phyloP scores from a whole-genome alignment of 1,284 basidiomycete species.

The Tilletia caries region DNA sequence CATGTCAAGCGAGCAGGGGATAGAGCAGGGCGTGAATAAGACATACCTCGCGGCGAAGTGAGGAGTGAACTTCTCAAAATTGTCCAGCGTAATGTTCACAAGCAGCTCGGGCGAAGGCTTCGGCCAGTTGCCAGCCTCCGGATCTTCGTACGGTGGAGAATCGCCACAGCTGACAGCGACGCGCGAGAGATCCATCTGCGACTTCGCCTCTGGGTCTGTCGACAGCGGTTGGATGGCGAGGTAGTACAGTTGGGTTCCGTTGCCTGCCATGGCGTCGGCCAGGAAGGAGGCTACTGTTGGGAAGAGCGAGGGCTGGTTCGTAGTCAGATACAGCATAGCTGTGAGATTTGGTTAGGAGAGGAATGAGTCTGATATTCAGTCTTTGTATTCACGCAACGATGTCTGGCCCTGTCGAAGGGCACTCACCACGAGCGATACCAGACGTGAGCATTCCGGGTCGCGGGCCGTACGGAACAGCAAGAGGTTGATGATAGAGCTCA shows the following conservation, averaged over 20 bases:
- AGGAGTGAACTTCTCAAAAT: background rate
- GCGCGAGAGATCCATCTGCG: constrained; percentile 23
- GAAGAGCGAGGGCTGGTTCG: constrained; percentile 34
- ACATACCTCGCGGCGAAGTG: constrained; percentile 6
- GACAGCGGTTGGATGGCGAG: background rate
- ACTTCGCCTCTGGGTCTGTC: background rate
- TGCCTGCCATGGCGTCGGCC: constrained; percentile 39
- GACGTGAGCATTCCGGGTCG: constrained; percentile 54
- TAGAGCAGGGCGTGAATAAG: too few species aligned
- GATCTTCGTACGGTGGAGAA: constrained; percentile 18
- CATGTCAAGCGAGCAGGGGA: background rate
- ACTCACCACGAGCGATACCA: constrained; percentile 46
- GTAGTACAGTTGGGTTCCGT: constrained; percentile 31
- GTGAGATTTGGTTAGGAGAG: background rate
- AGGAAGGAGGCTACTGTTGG: constrained; percentile 10
- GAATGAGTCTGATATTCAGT: background rate
- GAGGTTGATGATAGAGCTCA: background rate
- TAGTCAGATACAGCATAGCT: constrained; percentile 39
- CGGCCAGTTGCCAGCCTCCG: constrained; percentile 1
- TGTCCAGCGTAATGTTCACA: background rate
- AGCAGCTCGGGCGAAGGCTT: background rate
- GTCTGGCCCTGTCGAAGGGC: background rate
- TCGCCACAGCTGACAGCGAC: constrained; percentile 26
- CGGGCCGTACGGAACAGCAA: constrained; percentile 36
- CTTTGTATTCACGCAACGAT: constrained; percentile 26